These are phyloP conservation scores for Calonectria pauciramosa DNA, from an alignment of 2,329 filamentous ascomycete species.

Conservation along the genomic window DNA sequence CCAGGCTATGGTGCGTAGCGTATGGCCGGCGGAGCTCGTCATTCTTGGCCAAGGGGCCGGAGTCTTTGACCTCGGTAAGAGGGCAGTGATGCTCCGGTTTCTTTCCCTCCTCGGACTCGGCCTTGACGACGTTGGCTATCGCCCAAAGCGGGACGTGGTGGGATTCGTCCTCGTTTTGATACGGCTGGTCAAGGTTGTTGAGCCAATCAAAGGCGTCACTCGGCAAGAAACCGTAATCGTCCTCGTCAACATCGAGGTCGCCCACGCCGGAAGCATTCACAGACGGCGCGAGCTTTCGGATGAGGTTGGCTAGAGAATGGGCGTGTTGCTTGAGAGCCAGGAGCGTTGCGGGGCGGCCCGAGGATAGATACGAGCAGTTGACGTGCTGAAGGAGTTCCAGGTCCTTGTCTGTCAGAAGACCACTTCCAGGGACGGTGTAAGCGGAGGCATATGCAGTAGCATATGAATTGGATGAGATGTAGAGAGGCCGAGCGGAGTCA, in stretches of 20 bases:
- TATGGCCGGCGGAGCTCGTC: constrained; percentile 52
- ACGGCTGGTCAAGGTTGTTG: constrained; percentile 62
- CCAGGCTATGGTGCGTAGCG: constrained; percentile 62
- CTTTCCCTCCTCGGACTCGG: constrained; percentile 57
- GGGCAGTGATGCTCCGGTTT: constrained; percentile 61
- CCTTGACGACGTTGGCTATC: constrained; percentile 60
- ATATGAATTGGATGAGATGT: constrained; percentile 45
- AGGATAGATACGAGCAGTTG: constrained; percentile 72
- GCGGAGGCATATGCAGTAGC: constrained; percentile 45
- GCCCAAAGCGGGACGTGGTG: constrained; percentile 63
- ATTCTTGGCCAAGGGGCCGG: constrained; percentile 32
- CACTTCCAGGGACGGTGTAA: constrained; percentile 40
- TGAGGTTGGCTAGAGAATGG: constrained; percentile 68
- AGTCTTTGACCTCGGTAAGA: constrained; percentile 48
- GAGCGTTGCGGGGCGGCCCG: constrained; percentile 66
- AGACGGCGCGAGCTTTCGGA: constrained; percentile 61
- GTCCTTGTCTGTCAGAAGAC: constrained; percentile 38
- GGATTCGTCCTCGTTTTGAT: constrained; percentile 61
- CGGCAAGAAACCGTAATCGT: constrained; percentile 53
- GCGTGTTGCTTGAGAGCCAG: constrained; percentile 71
- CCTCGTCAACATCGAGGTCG: constrained; percentile 31
- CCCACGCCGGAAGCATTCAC: constrained; percentile 41
- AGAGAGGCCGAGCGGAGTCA: background rate
- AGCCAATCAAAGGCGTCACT: constrained; percentile 71
- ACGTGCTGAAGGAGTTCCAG: constrained; percentile 55